Conservation (phyloP, 805 yeast genomes). For the Suhomyces faveliae region DNA sequence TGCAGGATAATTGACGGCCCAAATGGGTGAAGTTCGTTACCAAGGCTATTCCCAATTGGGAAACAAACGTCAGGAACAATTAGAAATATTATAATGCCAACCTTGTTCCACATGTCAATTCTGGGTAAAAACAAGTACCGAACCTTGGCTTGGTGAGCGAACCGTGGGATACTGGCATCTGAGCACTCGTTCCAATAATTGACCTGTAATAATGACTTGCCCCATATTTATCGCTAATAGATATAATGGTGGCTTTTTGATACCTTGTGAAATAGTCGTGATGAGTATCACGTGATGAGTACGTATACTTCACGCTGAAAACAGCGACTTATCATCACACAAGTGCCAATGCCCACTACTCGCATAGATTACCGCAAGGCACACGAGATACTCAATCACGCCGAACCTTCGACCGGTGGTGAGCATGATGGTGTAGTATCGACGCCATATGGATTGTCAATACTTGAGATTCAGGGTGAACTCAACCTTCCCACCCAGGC, state of each 20-base stretch:
- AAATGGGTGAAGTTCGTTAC: not conserved
- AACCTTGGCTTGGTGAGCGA: not conserved
- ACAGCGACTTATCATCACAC: too few species aligned
- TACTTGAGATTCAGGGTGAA: constrained; percentile 76
- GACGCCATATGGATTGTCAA: constrained; percentile 57
- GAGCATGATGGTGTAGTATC: constrained; percentile 26
- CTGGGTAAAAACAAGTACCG: not conserved
- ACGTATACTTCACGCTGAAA: too few species aligned
- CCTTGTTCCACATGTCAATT: not conserved
- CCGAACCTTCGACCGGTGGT: constrained; percentile 3
- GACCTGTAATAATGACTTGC: too few species aligned
- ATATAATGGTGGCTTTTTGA: too few species aligned
- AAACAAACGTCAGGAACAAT: not conserved
- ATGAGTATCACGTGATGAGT: too few species aligned
- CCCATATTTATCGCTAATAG: too few species aligned
- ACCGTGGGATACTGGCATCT: too few species aligned
- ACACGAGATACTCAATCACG: constrained; percentile 1
- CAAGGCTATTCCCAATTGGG: not conserved
- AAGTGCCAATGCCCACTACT: constrained; percentile 14
- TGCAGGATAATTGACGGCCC: not conserved
- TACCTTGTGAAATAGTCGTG: too few species aligned
- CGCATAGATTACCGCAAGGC: constrained; percentile 8
- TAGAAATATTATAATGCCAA: not conserved
- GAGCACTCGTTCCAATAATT: too few species aligned
- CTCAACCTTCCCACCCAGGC: constrained; percentile 49